Evolutionary conservation across 495 filamentous ascomycete species (phyloP).

Genomic region (Aspergillus diversus): DNA sequence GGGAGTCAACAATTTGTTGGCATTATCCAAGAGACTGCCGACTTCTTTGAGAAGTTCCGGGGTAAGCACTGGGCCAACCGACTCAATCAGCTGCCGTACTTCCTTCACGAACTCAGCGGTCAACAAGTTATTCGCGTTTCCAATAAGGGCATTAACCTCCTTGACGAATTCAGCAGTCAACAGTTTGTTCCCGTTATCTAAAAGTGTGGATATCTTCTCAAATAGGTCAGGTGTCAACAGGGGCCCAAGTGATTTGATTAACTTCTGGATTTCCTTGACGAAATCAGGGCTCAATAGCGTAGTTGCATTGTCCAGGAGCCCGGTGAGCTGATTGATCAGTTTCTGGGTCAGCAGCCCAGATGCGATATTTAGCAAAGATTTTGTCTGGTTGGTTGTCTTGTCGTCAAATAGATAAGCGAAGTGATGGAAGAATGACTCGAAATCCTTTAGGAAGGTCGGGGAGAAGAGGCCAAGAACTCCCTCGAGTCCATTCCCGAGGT

Average conservation of each 20-base stretch:
- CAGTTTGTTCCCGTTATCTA: conserved; percentile 31
- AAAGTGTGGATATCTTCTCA: conserved; percentile 28
- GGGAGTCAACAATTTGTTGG: conserved; percentile 43
- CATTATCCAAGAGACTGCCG: conserved; percentile 44
- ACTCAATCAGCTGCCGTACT: conserved; percentile 37
- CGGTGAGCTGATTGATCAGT: conserved; percentile 30
- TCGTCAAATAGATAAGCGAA: conserved; percentile 49
- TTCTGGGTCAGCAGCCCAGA: conserved; percentile 33
- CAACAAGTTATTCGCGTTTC: conserved; percentile 36
- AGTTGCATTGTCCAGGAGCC: conserved; percentile 43
- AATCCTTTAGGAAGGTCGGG: conserved; percentile 39
- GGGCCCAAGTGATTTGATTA: conserved; percentile 35
- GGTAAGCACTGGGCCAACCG: conserved; percentile 36
- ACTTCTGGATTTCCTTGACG: conserved; percentile 44
- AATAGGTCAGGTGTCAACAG: conserved; percentile 30
- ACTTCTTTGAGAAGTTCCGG: conserved; percentile 43
- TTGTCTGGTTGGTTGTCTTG: conserved; percentile 41
- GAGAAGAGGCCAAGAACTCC: conserved; percentile 47
- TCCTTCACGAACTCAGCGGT: conserved; percentile 43
- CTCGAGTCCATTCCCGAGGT: conserved; percentile 44
- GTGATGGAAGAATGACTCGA: conserved; percentile 52
- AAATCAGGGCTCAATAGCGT: conserved; percentile 44
- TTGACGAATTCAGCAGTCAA: conserved; percentile 30
- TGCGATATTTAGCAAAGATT: conserved; percentile 34
- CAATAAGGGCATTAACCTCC: conserved; percentile 38